Conservation (phyloP, 495 filamentous ascomycete genomes). For the Trichocladium antarcticum region DNA sequence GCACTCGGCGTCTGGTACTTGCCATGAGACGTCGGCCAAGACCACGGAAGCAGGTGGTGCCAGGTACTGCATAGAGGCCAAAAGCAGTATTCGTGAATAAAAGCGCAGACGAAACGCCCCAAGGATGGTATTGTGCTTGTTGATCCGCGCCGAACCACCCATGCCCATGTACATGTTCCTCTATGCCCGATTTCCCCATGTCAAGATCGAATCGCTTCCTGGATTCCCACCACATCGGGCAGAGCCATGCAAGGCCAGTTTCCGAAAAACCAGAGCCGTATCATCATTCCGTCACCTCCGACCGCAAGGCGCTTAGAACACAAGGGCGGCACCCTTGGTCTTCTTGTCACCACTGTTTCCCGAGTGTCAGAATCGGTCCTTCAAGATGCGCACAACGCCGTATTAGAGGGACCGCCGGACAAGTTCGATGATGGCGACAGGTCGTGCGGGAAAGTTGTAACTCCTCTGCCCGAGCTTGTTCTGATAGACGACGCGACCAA, state of each 20-base stretch:
- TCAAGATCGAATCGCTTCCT: constrained; percentile 20
- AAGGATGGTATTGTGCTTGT: constrained; percentile 30
- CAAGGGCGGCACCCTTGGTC: constrained; percentile 99
- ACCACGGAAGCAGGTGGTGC: background rate
- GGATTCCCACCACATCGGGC: constrained; percentile 20
- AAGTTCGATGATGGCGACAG: background rate
- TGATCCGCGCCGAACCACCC: constrained; percentile 27
- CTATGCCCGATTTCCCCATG: constrained; percentile 24
- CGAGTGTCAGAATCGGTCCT: constrained; percentile 14
- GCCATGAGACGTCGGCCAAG: background rate
- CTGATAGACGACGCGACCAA: too few species aligned
- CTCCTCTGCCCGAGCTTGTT: background rate
- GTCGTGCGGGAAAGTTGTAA: too few species aligned
- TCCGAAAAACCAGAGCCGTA: constrained; percentile 23
- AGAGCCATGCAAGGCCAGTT: constrained; percentile 22
- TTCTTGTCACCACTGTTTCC: constrained; percentile 96
- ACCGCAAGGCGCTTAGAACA: constrained; percentile 59
- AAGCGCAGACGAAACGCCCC: constrained; percentile 31
- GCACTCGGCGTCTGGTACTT: too few species aligned
- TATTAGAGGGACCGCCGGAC: constrained; percentile 7
- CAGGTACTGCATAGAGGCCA: constrained; percentile 5
- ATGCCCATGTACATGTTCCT: constrained; percentile 30
- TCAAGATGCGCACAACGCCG: background rate
- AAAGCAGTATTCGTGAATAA: constrained; percentile 25
- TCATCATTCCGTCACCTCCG: constrained; percentile 18